Evolutionary conservation across 129 eudicot genomes (phyloP).

Genomic region (Centella asiatica): DNA sequence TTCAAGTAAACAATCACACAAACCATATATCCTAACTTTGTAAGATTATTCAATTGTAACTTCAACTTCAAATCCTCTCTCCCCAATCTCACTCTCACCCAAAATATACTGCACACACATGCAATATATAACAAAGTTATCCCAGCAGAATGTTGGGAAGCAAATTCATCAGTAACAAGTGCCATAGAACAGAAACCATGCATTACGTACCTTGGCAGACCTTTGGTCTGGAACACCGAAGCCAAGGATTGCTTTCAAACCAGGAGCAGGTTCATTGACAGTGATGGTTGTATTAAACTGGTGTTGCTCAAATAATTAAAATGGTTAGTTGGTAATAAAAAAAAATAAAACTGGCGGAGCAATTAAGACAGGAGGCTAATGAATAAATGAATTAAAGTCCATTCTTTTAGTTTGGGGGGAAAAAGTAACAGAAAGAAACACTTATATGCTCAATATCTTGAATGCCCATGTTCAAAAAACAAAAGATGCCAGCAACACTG

Average conservation of each 20-base stretch:
- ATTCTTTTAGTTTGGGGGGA: no score
- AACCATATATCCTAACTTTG: neutral
- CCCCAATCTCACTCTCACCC: neutral
- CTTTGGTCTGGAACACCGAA: slow-evolving; percentile 75
- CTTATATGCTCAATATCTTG: no score
- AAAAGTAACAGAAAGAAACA: no score
- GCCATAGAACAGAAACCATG: neutral
- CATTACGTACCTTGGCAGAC: slow-evolving; percentile 71
- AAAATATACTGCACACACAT: neutral
- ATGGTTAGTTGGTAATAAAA: neutral
- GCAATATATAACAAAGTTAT: neutral
- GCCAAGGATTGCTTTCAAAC: slow-evolving; percentile 72
- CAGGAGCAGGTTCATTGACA: slow-evolving; percentile 77
- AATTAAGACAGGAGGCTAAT: neutral
- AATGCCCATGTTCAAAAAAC: no score
- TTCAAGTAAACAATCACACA: neutral
- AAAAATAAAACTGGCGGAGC: neutral
- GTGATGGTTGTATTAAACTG: slow-evolving; percentile 46
- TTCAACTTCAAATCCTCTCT: neutral
- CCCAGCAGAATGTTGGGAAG: neutral
- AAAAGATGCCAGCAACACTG: no score
- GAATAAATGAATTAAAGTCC: neutral
- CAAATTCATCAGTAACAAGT: neutral
- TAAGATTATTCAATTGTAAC: no score
- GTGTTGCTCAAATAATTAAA: neutral